Base-by-base conservation (phyloP, 2,329 filamentous ascomycete genomes). In the Ceratocystis cubensis region DNA sequence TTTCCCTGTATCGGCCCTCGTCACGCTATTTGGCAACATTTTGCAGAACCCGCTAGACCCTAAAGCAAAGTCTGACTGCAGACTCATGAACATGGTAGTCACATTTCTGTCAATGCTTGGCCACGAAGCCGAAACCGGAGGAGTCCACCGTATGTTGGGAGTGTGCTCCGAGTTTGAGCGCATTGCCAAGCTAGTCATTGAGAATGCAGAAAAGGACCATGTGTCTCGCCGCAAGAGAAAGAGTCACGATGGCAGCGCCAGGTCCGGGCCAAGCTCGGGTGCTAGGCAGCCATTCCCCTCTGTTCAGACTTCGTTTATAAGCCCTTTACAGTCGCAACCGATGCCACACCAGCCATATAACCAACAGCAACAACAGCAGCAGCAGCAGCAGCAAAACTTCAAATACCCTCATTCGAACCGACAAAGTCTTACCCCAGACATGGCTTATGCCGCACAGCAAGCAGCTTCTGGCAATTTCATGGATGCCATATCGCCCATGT, bases 141-240 rank as follows among this genome's bases (percentile, higher is more conserved):
- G 90, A 71, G 90, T 97, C 4, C 90, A 91, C 73, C 88, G 94
- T 63, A 97, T 97, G 91, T 83, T 96, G 20, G 88, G 87, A 28
- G 88, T 97, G 0, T 97, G 93, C 75, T 85, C 89, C n/a, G 94
- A 99, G 73, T 99, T 99, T 71, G 92, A 96, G 75, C 86, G 94
- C 67, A 96, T 99, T 70, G 91, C 91, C 45, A 90, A 88, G 73
- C 85, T 91, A 2, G 91, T 96, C 7, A 86, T 97, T 59, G 93
- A 97, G 68, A 96, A 92, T 74, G 84, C 90, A 0, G 93, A 97
- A 73, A 91, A 88, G 72, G 93, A 97, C 64, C 84, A 88, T 45
- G 82, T 87, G 30, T 86, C 84, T 4, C 84, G 89, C 68, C 85
- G 90, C 67, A 97, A 97, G 79, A 85, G 93, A 69, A 96, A 96